Conservation (phyloP, 1,284 basidiomycete genomes). For the Rhodotorula sp. region DNA sequence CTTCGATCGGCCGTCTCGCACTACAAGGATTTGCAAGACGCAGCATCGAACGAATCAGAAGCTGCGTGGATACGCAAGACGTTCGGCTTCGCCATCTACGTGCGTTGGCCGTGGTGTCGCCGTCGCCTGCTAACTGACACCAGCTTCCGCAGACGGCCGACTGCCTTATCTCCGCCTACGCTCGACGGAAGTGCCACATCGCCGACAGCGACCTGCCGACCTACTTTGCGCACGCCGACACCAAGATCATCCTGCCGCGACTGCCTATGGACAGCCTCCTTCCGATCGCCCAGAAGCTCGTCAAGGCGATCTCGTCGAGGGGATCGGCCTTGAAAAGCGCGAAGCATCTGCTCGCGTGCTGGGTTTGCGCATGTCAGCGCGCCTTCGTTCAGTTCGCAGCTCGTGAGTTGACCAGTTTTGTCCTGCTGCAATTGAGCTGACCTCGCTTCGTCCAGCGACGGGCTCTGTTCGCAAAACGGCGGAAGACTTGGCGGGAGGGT, state of each 20-base stretch:
- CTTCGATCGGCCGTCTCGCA: conserved; percentile 6
- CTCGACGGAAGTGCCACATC: conserved; percentile 7
- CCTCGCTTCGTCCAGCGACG: neutral
- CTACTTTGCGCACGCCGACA: conserved; percentile 27
- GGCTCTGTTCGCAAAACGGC: neutral
- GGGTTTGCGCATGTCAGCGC: conserved; percentile 17
- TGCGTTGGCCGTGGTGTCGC: neutral
- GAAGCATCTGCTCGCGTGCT: conserved; percentile 22
- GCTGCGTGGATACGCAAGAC: neutral
- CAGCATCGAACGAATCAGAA: conserved; percentile 2
- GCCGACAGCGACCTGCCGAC: conserved; percentile 6
- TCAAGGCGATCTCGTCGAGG: neutral
- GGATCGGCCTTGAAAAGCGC: conserved; percentile 14
- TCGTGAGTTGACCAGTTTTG: neutral
- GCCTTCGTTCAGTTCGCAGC: conserved; percentile 4
- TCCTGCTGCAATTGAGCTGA: neutral
- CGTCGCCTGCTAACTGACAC: neutral
- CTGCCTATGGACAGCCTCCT: conserved; percentile 8
- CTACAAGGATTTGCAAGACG: conserved; percentile 28
- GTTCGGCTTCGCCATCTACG: conserved; percentile 26
- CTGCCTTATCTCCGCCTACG: conserved; percentile 14
- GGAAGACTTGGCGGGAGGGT: neutral
- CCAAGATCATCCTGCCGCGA: conserved; percentile 18
- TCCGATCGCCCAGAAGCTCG: neutral
- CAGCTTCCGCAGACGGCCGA: conserved; percentile 1